Evolutionary conservation across 176 grass and related monocot species (phyloP).

Genomic region (Canna indica): DNA sequence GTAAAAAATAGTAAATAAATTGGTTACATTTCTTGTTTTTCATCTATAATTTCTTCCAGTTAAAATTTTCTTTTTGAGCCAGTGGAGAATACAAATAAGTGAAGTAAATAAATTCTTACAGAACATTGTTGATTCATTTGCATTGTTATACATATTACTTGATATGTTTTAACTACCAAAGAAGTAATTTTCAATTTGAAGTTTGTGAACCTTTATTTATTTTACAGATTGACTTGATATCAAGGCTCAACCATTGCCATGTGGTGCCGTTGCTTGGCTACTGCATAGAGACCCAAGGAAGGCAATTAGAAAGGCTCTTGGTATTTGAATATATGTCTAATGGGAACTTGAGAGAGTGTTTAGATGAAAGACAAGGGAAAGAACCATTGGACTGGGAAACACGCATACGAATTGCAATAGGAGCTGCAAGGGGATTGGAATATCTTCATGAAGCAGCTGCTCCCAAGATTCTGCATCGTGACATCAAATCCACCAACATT

Average conservation of each 20-base stretch:
- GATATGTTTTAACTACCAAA: neutral
- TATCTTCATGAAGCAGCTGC: conserved; percentile 97
- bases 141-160: neutral
- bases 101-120: neutral
- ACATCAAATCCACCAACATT: conserved; percentile 98
- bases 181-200: neutral
- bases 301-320: conserved; percentile 72
- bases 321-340: conserved; percentile 85
- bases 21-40: neutral
- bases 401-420: conserved; percentile 57
- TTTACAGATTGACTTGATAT: conserved; percentile 77
- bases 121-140: neutral
- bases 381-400: conserved; percentile 82
- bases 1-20: neutral
- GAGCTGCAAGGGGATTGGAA: conserved; percentile 73
- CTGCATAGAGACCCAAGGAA: conserved; percentile 68
- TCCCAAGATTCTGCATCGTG: conserved; percentile 80
- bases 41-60: neutral
- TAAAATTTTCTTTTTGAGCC: neutral
- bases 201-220: conserved; percentile 5
- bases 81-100: too few species aligned
- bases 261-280: conserved; percentile 89
- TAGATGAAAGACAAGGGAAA: conserved; percentile 51
- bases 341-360: conserved; percentile 82
- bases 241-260: conserved; percentile 85